Base-by-base conservation (phyloP, 1,284 basidiomycete species). In the Ganoderma multipileum region DNA sequence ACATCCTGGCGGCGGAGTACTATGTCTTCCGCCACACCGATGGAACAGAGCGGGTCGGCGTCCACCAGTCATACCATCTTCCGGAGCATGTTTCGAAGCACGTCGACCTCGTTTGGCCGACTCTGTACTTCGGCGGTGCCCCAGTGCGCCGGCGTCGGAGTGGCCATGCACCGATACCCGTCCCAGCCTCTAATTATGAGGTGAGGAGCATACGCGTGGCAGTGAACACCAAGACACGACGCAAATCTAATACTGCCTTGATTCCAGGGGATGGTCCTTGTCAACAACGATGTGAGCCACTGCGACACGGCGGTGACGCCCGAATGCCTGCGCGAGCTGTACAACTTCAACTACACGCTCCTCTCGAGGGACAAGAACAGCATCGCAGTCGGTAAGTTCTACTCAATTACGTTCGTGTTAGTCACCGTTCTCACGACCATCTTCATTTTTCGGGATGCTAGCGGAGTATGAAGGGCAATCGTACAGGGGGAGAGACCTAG, bases 281-380 rank as follows among this genome's bases (percentile, higher is more conserved):
- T 33, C 30, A 18, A 33, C 9, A 18, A 33, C 20, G 38, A 28
- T n/a, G 38, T 38, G 6, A 26, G 23, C 23, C 36, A 60, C 20
- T 89, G 88, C 71, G 73, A 76, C 9, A 75, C 72, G 1, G 80
- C 77, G 3, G 82, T 89, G 60, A 89, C 88, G 0, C 86, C 86
- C 18, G 77, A 83, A 2, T 90, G 88, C 74, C 76, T 90, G 64
- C 77, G 83, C 61, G 81, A 81, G 6, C 73, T 90, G 59, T 91
- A 90, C 76, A 86, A 86, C 26, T 80, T 80, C n/a, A 71, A 71
- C 18, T 89, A 89, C 72, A 79, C 81, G 0, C 86, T 86, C 9
- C 70, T 76, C 12, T 79, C 84, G 2, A 79, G 83, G 0, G 75
- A 73, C 36, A 79, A 75, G 60, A 89, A 87, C 75, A 82, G 79